phyloP scores from a whole-genome alignment of 2,329 filamentous ascomycete genomes.

The Gnomoniopsis sp. region DNA sequence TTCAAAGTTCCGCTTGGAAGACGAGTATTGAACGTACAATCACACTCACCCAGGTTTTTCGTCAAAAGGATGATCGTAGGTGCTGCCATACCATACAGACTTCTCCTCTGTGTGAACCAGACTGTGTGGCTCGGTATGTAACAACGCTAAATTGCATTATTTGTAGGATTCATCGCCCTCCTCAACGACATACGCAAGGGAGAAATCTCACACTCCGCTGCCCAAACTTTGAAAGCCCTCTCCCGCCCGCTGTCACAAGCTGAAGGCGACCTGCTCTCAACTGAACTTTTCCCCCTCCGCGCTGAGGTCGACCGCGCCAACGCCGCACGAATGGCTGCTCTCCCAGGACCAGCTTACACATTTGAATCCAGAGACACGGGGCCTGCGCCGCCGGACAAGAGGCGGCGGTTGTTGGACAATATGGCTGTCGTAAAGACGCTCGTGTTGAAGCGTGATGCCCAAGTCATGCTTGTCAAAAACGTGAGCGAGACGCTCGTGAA shows the following conservation, averaged over 20 bases:
- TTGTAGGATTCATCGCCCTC: constrained; percentile 63
- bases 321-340: constrained; percentile 53
- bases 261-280: constrained; percentile 58
- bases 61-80: constrained; percentile 58
- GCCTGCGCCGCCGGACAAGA: constrained; percentile 45
- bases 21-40: constrained; percentile 74
- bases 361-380: constrained; percentile 64
- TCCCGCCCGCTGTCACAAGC: constrained; percentile 55
- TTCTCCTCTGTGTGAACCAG: too few species aligned
- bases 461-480: constrained; percentile 80
- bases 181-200: constrained; percentile 75
- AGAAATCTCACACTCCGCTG: constrained; percentile 55
- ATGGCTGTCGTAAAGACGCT: constrained; percentile 68
- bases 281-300: constrained; percentile 69
- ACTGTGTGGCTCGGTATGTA: too few species aligned
- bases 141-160: too few species aligned
- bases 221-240: constrained; percentile 58
- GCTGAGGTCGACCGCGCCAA: constrained; percentile 72
- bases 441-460: constrained; percentile 67
- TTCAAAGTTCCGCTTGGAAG: constrained; percentile 68
- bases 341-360: constrained; percentile 55
- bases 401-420: constrained; percentile 61
- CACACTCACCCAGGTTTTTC: constrained; percentile 69
- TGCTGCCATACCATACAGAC: not conserved
- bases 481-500: constrained; percentile 73